Evolutionary conservation across 225 moss, liverwort and hornwort genomes (phyloP).

Genomic region (Physcomitrellopsis africana): DNA sequence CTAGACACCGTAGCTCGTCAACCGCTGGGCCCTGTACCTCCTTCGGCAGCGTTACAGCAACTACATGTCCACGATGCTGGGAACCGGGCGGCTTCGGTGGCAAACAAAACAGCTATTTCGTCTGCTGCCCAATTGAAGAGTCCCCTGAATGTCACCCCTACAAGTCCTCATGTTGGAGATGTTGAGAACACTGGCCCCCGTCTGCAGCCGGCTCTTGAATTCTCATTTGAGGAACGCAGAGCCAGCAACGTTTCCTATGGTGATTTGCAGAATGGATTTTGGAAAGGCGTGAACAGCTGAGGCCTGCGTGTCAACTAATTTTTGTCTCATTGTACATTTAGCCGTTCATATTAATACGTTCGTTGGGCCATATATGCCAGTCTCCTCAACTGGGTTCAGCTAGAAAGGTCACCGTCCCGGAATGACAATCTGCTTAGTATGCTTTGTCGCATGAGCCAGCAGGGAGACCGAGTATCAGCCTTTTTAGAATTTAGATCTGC

Average conservation of each 20-base stretch:
- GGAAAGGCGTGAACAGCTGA: conserved; percentile 34
- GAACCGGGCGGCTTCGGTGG: conserved; percentile 33
- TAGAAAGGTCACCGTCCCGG: not conserved
- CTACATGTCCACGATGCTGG: conserved; percentile 41
- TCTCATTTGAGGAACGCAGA: conserved; percentile 64
- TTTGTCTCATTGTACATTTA: conserved; percentile 16
- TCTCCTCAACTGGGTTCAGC: conserved; percentile 26
- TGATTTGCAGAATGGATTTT: conserved; percentile 34
- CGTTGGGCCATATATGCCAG: conserved; percentile 30
- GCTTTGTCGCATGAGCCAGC: not conserved
- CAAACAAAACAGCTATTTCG: not conserved
- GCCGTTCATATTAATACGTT: not conserved
- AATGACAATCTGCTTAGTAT: not conserved
- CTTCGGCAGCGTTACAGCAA: conserved; percentile 50
- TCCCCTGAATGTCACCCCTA: conserved; percentile 27
- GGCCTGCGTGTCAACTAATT: not conserved
- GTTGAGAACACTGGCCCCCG: conserved; percentile 52
- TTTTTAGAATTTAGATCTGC: not conserved
- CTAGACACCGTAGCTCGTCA: conserved; percentile 23
- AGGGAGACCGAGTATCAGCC: conserved; percentile 8
- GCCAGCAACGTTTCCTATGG: conserved; percentile 36
- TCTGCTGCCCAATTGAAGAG: conserved; percentile 29
- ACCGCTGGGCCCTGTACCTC: conserved; percentile 42
- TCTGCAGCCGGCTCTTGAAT: conserved; percentile 40
- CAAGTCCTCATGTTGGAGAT: conserved; percentile 27